Evolutionary conservation across 2,329 filamentous ascomycete genomes (phyloP).

Genomic region (Talaromyces verruculosus): DNA sequence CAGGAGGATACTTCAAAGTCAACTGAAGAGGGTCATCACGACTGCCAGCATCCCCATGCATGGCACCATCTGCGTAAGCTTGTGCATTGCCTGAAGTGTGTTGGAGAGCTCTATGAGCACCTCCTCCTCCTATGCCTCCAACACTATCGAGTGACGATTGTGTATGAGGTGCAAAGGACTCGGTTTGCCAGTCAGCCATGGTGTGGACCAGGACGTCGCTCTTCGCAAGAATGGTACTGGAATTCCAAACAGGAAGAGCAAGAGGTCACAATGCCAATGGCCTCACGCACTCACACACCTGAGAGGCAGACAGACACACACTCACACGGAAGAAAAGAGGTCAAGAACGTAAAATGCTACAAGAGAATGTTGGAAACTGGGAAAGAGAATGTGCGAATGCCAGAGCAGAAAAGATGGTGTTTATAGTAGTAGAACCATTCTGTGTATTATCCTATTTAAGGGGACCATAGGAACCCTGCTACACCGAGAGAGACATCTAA

Average conservation of each 20-base stretch:
- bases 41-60: conserved; percentile 30
- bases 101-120: conserved; percentile 40
- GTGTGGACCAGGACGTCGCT: conserved; percentile 36
- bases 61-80: conserved; percentile 38
- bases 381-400: conserved; percentile 43
- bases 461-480: conserved; percentile 37
- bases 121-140: conserved; percentile 35
- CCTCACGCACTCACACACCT: conserved; percentile 35
- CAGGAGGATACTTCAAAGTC: conserved; percentile 39
- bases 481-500: conserved; percentile 35
- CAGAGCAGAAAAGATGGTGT: conserved; percentile 43
- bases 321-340: conserved; percentile 28
- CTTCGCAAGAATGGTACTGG: conserved; percentile 41
- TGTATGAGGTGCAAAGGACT: conserved; percentile 38
- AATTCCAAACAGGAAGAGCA: conserved; percentile 39
- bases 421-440: conserved; percentile 41
- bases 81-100: conserved; percentile 48
- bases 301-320: conserved; percentile 27
- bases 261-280: conserved; percentile 39
- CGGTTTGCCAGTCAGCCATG: conserved; percentile 45
- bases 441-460: conserved; percentile 29
- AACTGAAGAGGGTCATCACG: conserved; percentile 39
- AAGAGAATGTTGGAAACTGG: conserved; percentile 46
- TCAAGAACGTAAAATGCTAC: conserved; percentile 40
- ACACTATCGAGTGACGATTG: conserved; percentile 38